Conservation (phyloP, 306 rosid genomes). For the Phaseolus lunatus region DNA sequence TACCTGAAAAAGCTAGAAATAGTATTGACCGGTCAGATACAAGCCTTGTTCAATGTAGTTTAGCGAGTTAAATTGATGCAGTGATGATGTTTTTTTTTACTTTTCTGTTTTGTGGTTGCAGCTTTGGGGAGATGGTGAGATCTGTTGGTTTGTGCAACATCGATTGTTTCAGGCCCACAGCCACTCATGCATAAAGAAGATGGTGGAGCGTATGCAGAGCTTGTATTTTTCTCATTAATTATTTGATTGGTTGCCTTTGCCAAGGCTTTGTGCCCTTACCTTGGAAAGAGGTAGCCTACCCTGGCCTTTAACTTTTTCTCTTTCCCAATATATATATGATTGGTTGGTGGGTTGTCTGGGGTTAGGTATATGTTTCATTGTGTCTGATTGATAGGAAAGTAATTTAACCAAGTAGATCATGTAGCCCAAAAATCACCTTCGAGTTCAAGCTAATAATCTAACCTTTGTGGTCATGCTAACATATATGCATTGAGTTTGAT, state of each 20-base stretch:
- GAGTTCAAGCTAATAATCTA: conserved; percentile 21
- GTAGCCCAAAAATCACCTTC: conserved; percentile 2
- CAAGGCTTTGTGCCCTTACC: conserved; percentile 31
- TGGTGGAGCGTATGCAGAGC: background rate
- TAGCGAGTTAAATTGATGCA: conserved; percentile 2
- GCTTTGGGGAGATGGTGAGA: conserved; percentile 45
- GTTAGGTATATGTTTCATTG: conserved; percentile 19
- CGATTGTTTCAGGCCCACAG: conserved; percentile 41
- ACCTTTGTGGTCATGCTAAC: conserved; percentile 12
- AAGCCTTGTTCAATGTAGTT: background rate
- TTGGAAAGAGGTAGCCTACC: conserved; percentile 30
- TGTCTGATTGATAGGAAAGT: conserved; percentile 28
- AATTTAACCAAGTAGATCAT: conserved; percentile 10
- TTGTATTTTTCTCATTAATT: conserved; percentile 29
- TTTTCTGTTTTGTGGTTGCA: conserved; percentile 32
- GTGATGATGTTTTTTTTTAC: conserved; percentile 2
- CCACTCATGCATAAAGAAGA: conserved; percentile 32
- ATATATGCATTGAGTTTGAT: conserved; percentile 5
- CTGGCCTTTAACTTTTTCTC: conserved; percentile 3
- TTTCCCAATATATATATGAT: conserved; percentile 11
- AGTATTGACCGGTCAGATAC: conserved; percentile 38
- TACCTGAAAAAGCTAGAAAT: conserved; percentile 43
- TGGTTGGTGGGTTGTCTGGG: conserved; percentile 28
- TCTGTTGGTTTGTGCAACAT: conserved; percentile 42
- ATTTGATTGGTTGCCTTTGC: conserved; percentile 32